Evolutionary conservation across 495 filamentous ascomycete genomes (phyloP), one percentile per base, ranked within the genome.

Genomic region (Opeltia flavorubescens): DNA sequence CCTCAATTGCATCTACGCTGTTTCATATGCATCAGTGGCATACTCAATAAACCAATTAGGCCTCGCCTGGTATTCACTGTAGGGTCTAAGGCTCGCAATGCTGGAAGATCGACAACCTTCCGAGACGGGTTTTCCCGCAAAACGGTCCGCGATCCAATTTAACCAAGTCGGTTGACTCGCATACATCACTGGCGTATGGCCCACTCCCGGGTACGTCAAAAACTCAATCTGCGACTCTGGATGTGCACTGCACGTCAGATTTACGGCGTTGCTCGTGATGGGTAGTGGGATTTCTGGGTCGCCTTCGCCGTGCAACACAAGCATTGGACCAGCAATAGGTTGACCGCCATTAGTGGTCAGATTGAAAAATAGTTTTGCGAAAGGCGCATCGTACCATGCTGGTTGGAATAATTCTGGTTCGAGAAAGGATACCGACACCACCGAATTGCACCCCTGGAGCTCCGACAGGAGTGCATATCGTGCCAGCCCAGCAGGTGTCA

Each of bases 241-340:
- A 36, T 51, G 55, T 5, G 43, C 29, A 17, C 33, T 48, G 45
- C 67, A 68, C 5, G 64, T 70, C 17, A 59, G 53, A 13, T 55
- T 26, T 0, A 68, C 60, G 0, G 57, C 58, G 28, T 46, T 44
- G n/a, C 53, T 49, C 0, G 60, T 61, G 11, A 49, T 49, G 13
- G 55, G 52, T 24, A 55, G 43, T 15, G 59, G 55, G 1, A 66
- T 57, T 5, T 44, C 41, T 20, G 46, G 34, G 44, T 71, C 67
- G 5, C 47, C 56, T 9, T 52, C 62, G 15, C 70, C 71, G 30
- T 66, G 64, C 4, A 72, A 41, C 23, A 69, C 58, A 5, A 73
- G 56, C 40, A 75, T 35, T 28, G 70, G 70, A 1, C 66, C 67
- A 24, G 55, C 57, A 36, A 72, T 64, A 1, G 59, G 43, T 31